A percentile compares a stretch with the other conserved stretches of the same genome.
Conservation (phyloP, 371 early-diverging fungal species). For the Entomophthora muscae region DNA sequence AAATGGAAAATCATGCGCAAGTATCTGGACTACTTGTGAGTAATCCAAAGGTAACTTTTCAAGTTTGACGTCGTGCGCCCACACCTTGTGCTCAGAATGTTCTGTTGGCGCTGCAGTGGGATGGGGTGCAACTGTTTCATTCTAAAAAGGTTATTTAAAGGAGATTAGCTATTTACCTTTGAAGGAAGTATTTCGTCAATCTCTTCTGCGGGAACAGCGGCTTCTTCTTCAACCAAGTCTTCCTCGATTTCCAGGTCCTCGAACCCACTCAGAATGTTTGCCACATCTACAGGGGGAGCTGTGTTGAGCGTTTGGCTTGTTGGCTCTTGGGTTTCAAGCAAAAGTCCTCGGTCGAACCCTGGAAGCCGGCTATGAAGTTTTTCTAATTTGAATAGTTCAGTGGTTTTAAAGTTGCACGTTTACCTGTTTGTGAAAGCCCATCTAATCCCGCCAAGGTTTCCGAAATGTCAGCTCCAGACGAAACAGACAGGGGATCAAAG, state of each 20-base stretch:
- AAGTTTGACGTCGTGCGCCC: constrained; percentile 87
- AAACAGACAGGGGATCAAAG: neutral
- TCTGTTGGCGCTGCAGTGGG: neutral
- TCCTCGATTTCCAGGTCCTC: neutral
- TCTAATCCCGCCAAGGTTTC: neutral
- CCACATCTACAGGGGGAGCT: constrained; percentile 6
- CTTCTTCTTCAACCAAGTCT: neutral
- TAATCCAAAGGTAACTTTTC: constrained; percentile 70
- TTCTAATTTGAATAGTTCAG: constrained; percentile 14
- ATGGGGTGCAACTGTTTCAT: neutral
- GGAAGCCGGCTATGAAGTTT: neutral
- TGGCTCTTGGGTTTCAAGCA: neutral
- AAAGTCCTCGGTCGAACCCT: neutral
- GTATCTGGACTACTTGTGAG: constrained; percentile 58
- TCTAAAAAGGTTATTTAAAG: neutral
- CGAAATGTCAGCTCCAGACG: neutral
- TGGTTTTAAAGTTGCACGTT: neutral
- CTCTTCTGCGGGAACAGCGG: neutral
- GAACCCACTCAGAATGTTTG: constrained; percentile 11
- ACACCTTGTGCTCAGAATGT: constrained; percentile 33
- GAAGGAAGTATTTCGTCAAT: constrained; percentile 11
- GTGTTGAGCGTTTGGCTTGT: neutral
- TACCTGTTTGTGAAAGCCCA: neutral
- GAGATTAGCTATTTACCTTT: constrained; percentile 1
- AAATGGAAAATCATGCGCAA: constrained; percentile 77